Percentiles rank a stretch among this genome's conserved stretches.
phyloP scores from a whole-genome alignment of 2,329 filamentous ascomycete species.

The Chaetomiaceae sp. region DNA sequence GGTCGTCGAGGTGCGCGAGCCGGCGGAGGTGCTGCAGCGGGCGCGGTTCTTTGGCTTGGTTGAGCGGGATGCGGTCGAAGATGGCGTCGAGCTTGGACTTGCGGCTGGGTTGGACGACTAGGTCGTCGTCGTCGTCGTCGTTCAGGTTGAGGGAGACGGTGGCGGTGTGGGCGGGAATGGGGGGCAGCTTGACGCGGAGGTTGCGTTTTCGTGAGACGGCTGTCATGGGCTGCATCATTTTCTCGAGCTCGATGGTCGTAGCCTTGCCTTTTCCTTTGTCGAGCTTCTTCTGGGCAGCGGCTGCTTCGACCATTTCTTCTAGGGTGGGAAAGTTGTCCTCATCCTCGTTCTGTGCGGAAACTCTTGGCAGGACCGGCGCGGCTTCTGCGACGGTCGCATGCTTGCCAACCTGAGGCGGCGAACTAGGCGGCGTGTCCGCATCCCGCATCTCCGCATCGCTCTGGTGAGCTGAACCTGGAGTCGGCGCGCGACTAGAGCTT shows the following conservation, averaged over 20 bases:
- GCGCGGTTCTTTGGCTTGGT: slow-evolving; percentile 55
- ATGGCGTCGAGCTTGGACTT: slow-evolving; percentile 53
- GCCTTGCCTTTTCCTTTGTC: slow-evolving; percentile 60
- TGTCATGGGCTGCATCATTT: slow-evolving; percentile 22
- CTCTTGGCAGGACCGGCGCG: slow-evolving; percentile 15
- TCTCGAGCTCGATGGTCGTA: slow-evolving; percentile 25
- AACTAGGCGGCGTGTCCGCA: slow-evolving; percentile 66
- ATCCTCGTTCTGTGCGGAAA: slow-evolving; percentile 24
- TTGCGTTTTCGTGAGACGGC: slow-evolving; percentile 36
- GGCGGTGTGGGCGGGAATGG: slow-evolving; percentile 32
- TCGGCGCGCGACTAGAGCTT: slow-evolving; percentile 51
- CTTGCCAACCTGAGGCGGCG: slow-evolving; percentile 42
- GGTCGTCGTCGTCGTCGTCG: slow-evolving; percentile 48
- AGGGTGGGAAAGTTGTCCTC: slow-evolving; percentile 33
- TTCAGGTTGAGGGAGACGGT: slow-evolving; percentile 34
- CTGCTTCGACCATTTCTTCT: slow-evolving; percentile 30
- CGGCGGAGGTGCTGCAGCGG: slow-evolving; percentile 64
- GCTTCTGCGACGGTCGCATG: slow-evolving; percentile 6
- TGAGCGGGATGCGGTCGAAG: slow-evolving; percentile 62
- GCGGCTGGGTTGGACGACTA: slow-evolving; percentile 53
- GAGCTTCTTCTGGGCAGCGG: slow-evolving; percentile 27
- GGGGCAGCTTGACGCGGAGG: slow-evolving; percentile 46
- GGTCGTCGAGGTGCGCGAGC: slow-evolving; percentile 66
- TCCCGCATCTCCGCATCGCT: slow-evolving; percentile 48
- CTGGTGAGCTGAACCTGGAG: slow-evolving; percentile 38